Percentiles rank a stretch among this genome's conserved stretches.
Conservation (phyloP, 2,329 filamentous ascomycete species). For the Phyllosticta citribraziliensis region DNA sequence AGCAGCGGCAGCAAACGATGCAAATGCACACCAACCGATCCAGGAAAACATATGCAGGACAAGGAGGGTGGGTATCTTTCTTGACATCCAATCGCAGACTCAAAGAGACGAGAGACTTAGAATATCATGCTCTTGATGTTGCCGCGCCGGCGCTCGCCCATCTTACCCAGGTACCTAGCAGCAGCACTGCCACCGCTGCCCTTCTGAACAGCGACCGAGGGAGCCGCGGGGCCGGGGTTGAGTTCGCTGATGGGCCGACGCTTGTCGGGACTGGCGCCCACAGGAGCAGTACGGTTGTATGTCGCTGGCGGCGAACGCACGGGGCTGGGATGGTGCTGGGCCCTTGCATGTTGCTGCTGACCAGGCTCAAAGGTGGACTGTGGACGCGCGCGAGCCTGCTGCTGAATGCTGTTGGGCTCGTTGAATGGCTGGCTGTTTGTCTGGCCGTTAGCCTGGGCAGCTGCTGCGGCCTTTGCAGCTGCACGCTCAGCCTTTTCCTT, state of each 20-base stretch:
- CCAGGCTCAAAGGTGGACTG: constrained; percentile 16
- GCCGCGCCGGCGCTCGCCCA: constrained; percentile 16
- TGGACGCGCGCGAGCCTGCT: constrained; percentile 22
- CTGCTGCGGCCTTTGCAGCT: constrained; percentile 8
- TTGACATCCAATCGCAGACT: not conserved
- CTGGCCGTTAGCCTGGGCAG: constrained; percentile 17
- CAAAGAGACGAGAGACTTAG: constrained; percentile 13
- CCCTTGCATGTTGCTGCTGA: constrained; percentile 11
- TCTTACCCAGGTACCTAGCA: not conserved
- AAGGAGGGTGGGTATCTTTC: not conserved
- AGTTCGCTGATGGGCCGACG: constrained; percentile 16
- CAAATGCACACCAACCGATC: not conserved
- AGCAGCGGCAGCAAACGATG: not conserved
- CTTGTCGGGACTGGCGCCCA: constrained; percentile 16
- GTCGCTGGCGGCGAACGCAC: constrained; percentile 22
- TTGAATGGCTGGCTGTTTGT: constrained; percentile 2
- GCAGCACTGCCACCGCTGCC: not conserved
- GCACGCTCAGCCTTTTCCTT: constrained; percentile 28
- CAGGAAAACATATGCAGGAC: not conserved
- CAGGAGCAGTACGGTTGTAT: not conserved
- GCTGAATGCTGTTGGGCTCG: constrained; percentile 12
- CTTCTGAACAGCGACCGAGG: not conserved
- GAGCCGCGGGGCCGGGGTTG: constrained; percentile 10
- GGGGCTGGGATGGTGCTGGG: constrained; percentile 19
- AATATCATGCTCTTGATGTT: constrained; percentile 35